Conservation (phyloP, 164 flowering plant genomes). For the Brasenia schreberi region DNA sequence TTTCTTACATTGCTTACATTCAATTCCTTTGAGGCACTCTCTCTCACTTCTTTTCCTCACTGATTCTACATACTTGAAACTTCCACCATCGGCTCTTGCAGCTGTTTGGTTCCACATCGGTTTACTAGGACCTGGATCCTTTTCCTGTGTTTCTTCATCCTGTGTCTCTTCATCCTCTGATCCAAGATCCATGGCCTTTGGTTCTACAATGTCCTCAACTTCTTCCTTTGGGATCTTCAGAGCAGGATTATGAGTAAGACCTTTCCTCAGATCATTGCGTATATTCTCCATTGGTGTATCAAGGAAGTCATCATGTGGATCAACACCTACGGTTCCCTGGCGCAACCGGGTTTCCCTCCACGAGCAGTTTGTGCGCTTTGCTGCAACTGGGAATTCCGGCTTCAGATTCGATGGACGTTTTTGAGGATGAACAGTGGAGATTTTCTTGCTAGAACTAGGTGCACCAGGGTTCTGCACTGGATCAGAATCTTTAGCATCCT, state of each 20-base stretch:
- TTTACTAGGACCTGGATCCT: constrained; percentile 18
- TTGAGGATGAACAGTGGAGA: constrained; percentile 16
- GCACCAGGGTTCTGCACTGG: constrained; percentile 16
- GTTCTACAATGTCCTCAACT: constrained; percentile 18
- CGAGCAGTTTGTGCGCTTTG: constrained; percentile 36
- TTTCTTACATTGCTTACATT: constrained; percentile 93
- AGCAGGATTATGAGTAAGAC: neutral
- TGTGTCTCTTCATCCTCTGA: constrained; percentile 76
- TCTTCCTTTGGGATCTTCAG: constrained; percentile 27
- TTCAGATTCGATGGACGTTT: constrained; percentile 16
- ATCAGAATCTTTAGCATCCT: constrained; percentile 15
- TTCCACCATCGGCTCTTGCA: constrained; percentile 19
- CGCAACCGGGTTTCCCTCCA: constrained; percentile 81
- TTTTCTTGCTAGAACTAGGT: constrained; percentile 8
- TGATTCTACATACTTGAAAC: constrained; percentile 65
- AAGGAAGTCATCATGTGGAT: constrained; percentile 93
- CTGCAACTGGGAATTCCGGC: constrained; percentile 25
- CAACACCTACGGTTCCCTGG: constrained; percentile 43
- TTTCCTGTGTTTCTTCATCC: constrained; percentile 77
- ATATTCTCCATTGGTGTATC: constrained; percentile 72
- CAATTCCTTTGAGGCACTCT: constrained; percentile 69
- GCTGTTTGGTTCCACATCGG: constrained; percentile 21
- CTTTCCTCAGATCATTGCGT: constrained; percentile 27
- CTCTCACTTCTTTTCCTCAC: constrained; percentile 83
- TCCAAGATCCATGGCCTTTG: constrained; percentile 18